Conservation (phyloP, 345 rosid genomes). For the Aquilaria sinensis region DNA sequence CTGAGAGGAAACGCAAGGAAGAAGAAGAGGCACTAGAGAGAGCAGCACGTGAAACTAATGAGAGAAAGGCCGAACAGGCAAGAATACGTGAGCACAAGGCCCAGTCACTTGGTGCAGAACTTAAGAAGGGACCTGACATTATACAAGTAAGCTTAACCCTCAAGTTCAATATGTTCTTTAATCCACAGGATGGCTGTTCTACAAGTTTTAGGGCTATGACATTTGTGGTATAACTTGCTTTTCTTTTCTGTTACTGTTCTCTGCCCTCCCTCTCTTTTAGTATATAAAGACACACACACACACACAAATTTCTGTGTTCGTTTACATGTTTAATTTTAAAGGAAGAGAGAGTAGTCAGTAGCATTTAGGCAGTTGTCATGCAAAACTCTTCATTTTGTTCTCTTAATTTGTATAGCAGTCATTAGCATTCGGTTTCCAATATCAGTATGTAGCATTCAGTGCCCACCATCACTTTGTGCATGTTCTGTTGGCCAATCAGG, state of each 20-base stretch:
- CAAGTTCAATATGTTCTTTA: background rate
- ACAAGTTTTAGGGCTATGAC: background rate
- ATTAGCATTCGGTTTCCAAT: background rate
- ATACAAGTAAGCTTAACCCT: conserved; percentile 57
- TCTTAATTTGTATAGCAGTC: background rate
- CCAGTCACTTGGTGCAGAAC: conserved; percentile 75
- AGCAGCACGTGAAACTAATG: conserved; percentile 81
- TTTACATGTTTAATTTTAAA: too few species aligned
- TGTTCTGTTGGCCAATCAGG: conserved; percentile 29
- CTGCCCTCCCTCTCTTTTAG: background rate
- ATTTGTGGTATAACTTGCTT: too few species aligned
- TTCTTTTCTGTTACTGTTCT: background rate
- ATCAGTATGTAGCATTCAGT: background rate
- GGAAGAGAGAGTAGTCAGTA: too few species aligned
- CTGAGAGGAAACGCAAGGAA: conserved; percentile 77
- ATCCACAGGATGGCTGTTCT: background rate
- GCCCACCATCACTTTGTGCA: background rate
- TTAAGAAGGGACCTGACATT: conserved; percentile 81
- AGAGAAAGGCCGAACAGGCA: conserved; percentile 71
- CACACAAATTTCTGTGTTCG: too few species aligned
- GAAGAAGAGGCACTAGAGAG: conserved; percentile 88
- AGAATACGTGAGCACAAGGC: conserved; percentile 87
- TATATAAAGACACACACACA: too few species aligned
- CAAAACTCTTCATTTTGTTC: background rate
- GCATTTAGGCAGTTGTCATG: too few species aligned